phyloP scores from a whole-genome alignment of 2,329 filamentous ascomycete species.

The Beauveria medogensis region DNA sequence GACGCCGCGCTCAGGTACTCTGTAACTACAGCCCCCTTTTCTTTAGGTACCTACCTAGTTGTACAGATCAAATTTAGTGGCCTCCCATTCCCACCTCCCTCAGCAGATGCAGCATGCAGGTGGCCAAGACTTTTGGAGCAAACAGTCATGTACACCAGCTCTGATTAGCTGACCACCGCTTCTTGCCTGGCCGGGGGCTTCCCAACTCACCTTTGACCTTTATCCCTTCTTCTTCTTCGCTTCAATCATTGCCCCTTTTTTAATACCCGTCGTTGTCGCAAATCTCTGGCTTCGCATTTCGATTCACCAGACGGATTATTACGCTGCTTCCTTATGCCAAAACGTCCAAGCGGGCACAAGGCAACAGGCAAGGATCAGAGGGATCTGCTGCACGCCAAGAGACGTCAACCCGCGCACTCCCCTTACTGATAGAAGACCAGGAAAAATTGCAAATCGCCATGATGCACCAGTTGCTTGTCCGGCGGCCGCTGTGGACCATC shows the following conservation, averaged over 20 bases:
- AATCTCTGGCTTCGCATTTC: no score
- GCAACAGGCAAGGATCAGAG: neutral
- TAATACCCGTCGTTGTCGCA: neutral
- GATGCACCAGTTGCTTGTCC: neutral
- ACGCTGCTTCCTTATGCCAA: no score
- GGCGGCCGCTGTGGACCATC: neutral
- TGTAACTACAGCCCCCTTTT: no score
- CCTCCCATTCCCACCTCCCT: no score
- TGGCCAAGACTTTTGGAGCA: neutral
- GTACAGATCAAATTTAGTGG: no score
- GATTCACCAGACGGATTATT: no score
- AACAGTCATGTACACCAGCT: neutral
- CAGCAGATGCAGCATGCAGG: no score
- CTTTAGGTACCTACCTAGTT: no score
- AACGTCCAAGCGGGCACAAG: no score
- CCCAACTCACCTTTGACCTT: neutral
- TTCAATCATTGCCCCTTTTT: neutral
- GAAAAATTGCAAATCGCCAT: neutral
- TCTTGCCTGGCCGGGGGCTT: neutral
- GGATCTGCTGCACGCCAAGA: neutral
- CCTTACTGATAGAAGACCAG: neutral
- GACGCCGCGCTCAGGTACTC: no score
- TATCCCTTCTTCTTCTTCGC: neutral
- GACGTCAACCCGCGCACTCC: neutral
- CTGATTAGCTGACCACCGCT: no score